Evolutionary conservation across 2,329 filamentous ascomycete species (phyloP).

Genomic region (Hirsutella thompsonii): DNA sequence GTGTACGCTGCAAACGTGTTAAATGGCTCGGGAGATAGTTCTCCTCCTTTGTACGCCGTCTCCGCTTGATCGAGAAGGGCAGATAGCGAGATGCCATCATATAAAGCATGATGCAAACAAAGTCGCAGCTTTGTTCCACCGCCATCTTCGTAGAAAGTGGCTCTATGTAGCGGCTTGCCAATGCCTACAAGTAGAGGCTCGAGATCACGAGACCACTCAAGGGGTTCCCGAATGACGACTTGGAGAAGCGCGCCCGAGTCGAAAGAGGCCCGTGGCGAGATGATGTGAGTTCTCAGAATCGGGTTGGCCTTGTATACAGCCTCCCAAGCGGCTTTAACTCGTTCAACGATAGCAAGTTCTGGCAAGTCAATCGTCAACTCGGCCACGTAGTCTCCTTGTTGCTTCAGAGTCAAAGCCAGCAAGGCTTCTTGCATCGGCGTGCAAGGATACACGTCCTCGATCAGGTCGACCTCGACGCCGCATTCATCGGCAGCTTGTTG

Average conservation of each 20-base stretch:
- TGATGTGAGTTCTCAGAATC: constrained; percentile 21
- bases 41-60: constrained; percentile 6
- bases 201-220: constrained; percentile 4
- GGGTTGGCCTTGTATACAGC: constrained; percentile 10
- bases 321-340: constrained; percentile 16
- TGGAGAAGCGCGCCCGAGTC: constrained; percentile 1
- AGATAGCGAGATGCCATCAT: constrained; percentile 21
- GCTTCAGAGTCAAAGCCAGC: constrained; percentile 19
- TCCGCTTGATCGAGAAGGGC: constrained; percentile 15
- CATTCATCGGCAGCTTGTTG: constrained; percentile 1
- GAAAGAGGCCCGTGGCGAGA: constrained; percentile 9
- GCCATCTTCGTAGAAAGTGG: background rate
- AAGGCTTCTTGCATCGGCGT: constrained; percentile 21
- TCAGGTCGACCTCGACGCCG: background rate
- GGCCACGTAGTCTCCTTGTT: constrained; percentile 20
- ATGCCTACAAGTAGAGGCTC: background rate
- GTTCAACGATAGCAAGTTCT: constrained; percentile 7
- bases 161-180: constrained; percentile 1
- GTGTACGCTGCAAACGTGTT: constrained; percentile 5
- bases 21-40: background rate
- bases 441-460: constrained; percentile 23
- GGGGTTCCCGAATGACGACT: constrained; percentile 5
- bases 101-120: constrained; percentile 25
- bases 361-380: constrained; percentile 13
- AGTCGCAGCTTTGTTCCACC: background rate